Evolutionary conservation across 352 stramenopile genomes (phyloP), one percentile per base, ranked within the genome.

Genomic region (Pythium biforme): DNA sequence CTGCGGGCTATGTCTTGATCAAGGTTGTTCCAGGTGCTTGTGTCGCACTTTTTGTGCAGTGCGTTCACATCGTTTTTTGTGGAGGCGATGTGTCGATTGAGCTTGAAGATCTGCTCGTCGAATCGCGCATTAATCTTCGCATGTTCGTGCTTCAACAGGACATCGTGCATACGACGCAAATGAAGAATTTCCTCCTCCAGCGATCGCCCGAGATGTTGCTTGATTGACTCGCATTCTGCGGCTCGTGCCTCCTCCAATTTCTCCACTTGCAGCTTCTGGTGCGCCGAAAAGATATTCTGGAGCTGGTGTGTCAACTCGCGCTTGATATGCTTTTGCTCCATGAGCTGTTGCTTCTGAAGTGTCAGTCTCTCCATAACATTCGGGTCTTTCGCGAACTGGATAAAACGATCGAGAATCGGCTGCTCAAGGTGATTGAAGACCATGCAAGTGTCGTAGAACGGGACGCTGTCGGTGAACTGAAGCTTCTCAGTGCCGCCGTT

Each of bases 381-480:
- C 0, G 76, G 73, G 31, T 92, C 79, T 45, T 89, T 92, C 6
- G 79, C 65, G 54, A 90, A 92, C 23, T 81, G 49, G 14, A 89
- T 29, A 10, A 92, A 62, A 6, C 83, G 83, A 39, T 90, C 81
- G 15, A 92, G 73, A 20, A 92, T 73, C 0, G 83, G 79, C 54
- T 85, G 69, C 37, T 90, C 81, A 9, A 92, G 62, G 66, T 92
- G 83, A 25, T 90, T 89, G 63, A 83, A 89, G 8, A 77, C 72
- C n/a, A 65, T 58, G 51, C 52, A 73, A 0, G 50, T 74, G 37
- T 89, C 79, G 59, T 90, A 92, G n/a, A 72, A 79, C 39, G 76
- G 66, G 12, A 79, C 81, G 19, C 59, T 71, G 34, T 92, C 83
- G 1, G 81, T 90, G 39, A 92, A 49, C 15, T 87, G 54, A 14